These are phyloP conservation scores for Penicillium riverlandense DNA, from an alignment of 495 filamentous ascomycete genomes.

Conservation along the genomic window DNA sequence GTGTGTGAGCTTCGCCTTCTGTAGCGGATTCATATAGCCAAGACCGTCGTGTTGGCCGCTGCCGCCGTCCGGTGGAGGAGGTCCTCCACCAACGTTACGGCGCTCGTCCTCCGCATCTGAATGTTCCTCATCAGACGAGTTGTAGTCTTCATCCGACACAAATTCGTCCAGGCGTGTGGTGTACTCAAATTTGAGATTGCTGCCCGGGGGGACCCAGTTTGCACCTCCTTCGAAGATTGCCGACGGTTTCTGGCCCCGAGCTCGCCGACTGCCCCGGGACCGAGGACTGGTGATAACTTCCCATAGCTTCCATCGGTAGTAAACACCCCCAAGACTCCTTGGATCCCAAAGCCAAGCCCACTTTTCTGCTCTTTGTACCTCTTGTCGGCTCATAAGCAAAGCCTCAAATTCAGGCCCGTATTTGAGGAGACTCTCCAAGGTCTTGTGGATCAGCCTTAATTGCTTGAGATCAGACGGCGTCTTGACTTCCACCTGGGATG, in stretches of 20 bases:
- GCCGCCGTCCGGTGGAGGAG: constrained; percentile 39
- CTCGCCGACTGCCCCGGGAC: constrained; percentile 17
- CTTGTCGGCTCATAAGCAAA: constrained; percentile 74
- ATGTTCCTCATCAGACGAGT: constrained; percentile 82
- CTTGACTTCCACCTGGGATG: constrained; percentile 65
- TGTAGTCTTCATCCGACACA: constrained; percentile 74
- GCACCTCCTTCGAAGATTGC: constrained; percentile 62
- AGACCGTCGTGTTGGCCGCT: constrained; percentile 44
- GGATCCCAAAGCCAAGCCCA: constrained; percentile 96
- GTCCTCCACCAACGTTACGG: constrained; percentile 43
- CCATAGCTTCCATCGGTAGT: constrained; percentile 90
- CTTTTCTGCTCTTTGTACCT: constrained; percentile 75
- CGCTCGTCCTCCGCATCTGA: constrained; percentile 65
- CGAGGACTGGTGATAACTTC: constrained; percentile 57
- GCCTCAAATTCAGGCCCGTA: constrained; percentile 89
- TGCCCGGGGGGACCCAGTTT: constrained; percentile 64
- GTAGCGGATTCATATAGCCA: constrained; percentile 73
- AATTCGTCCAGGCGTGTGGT: constrained; percentile 67
- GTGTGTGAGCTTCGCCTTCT: constrained; percentile 76
- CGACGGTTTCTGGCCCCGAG: constrained; percentile 17
- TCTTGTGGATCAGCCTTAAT: constrained; percentile 80
- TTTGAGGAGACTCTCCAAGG: constrained; percentile 68
- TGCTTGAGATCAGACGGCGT: constrained; percentile 73
- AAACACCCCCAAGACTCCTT: constrained; percentile 68
- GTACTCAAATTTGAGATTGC: constrained; percentile 64